phyloP scores from a whole-genome alignment of 345 rosid species.

The Sisymbrium irio region DNA sequence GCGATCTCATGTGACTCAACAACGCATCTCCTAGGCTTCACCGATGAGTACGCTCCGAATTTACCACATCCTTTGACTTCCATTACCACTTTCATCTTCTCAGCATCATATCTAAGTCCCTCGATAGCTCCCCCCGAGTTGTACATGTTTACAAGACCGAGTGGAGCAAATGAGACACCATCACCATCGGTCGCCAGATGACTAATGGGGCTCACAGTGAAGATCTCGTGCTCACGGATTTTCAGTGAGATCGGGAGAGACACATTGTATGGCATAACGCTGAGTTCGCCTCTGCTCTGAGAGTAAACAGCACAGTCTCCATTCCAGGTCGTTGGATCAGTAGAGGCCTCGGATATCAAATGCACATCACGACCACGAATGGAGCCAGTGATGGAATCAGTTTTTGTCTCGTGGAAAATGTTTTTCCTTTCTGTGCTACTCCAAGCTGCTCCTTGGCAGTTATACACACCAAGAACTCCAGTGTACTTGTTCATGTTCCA shows the following conservation, averaged over 20 bases:
- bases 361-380: constrained; percentile 72
- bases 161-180: constrained; percentile 65
- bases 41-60: constrained; percentile 71
- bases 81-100: constrained; percentile 40
- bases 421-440: constrained; percentile 64
- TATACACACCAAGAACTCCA: constrained; percentile 84
- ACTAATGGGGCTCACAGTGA: constrained; percentile 65
- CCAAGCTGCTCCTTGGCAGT: constrained; percentile 99
- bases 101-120: constrained; percentile 52
- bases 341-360: constrained; percentile 69
- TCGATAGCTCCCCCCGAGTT: constrained; percentile 88
- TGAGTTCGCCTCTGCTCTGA: constrained; percentile 47
- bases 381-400: constrained; percentile 51
- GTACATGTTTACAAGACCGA: constrained; percentile 81
- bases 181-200: constrained; percentile 45
- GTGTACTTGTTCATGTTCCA: constrained; percentile 99
- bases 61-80: constrained; percentile 77
- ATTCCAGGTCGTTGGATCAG: constrained; percentile 49
- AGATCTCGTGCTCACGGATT: constrained; percentile 62
- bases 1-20: constrained; percentile 49
- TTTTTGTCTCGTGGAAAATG: constrained; percentile 60
- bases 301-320: constrained; percentile 68
- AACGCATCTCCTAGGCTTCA: constrained; percentile 62
- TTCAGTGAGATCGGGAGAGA: constrained; percentile 76
- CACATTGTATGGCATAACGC: constrained; percentile 53